A percentile compares a stretch with the other conserved stretches of the same genome.
Conservation (phyloP, 202 grass and related monocot species). For the Carex arenaria region DNA sequence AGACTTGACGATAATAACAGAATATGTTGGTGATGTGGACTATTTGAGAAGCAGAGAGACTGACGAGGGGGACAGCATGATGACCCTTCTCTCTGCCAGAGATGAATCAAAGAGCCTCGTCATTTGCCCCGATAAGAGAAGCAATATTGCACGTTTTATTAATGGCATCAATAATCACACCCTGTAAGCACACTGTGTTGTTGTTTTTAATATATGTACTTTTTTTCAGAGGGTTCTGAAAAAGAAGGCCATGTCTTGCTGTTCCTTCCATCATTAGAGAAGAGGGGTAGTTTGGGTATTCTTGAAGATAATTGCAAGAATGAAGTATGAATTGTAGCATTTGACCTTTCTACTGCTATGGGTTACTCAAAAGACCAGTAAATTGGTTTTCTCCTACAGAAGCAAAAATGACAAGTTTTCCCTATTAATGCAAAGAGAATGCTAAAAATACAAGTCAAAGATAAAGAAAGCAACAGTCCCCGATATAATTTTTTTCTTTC, state of each 20-base stretch:
- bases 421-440: background rate
- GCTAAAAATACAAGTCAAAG: background rate
- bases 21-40: slow-evolving; percentile 89
- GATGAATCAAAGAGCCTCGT: slow-evolving; percentile 58
- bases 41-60: slow-evolving; percentile 61
- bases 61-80: slow-evolving; percentile 97
- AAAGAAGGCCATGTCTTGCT: background rate
- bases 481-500: too few relatives aligned
- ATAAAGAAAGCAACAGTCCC: background rate
- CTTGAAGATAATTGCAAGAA: background rate
- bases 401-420: background rate
- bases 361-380: background rate
- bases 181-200: slow-evolving; percentile 28
- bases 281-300: background rate
- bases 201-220: background rate
- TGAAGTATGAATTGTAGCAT: background rate
- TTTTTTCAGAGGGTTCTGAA: background rate
- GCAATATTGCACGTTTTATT: slow-evolving; percentile 96
- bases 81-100: slow-evolving; percentile 75
- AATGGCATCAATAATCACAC: slow-evolving; percentile 98
- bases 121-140: slow-evolving; percentile 75
- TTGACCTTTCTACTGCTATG: background rate
- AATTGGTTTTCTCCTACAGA: too few relatives aligned
- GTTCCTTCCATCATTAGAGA: background rate
- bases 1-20: slow-evolving; percentile 92